Base-by-base conservation (phyloP, 2,329 filamentous ascomycete genomes). In the Colletotrichum sp. region DNA sequence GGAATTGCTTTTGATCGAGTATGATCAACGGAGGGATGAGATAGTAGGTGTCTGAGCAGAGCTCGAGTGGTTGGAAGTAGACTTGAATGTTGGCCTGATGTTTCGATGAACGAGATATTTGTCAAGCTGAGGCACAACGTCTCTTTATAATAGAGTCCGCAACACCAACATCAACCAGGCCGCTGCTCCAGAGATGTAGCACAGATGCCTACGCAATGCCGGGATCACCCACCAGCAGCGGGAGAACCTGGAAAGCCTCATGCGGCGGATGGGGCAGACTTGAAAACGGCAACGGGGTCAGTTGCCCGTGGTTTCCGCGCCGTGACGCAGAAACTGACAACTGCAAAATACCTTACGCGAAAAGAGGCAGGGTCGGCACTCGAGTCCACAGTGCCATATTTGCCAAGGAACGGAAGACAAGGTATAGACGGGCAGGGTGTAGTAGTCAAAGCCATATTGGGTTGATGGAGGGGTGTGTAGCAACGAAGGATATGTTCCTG, bases 211-310 rank as follows among this genome's bases (percentile, higher is more conserved):
- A 34, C 28, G 57, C 55, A 64, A 64, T 36, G 28, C n/a, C 43
- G 24, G 21, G 8, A 69, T 36, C 58, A 58, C 55, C 52, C 61
- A 61, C 43, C 34, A 24, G 16, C 26, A n/a, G 38, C 36, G 64
- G 66, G 43, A 15, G 34, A 73, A 70, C 69, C 65, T 48, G 68
- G 48, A 71, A 48, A 73, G 70, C 74, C 76, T 71, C 67, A 64
- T 48, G 43, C 52, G 30, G 71, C 60, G 61, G 57, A 71, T 58
- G 74, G 76, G 76, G 74, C 74, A 74, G 76, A 77, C 10, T 77
- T 67, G 57, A 72, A 52, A 63, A 60, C 15, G 61, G 18, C 32
- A 61, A 67, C 13, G 38, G 30, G 52, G 74, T 28, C 72, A 67
- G 60, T 76, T 75, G 72, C 66, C 52, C 61, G 21, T 71, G 52